phyloP scores from a whole-genome alignment of 1,139 yeast species.

The Debaryomyces psychrophilus region DNA sequence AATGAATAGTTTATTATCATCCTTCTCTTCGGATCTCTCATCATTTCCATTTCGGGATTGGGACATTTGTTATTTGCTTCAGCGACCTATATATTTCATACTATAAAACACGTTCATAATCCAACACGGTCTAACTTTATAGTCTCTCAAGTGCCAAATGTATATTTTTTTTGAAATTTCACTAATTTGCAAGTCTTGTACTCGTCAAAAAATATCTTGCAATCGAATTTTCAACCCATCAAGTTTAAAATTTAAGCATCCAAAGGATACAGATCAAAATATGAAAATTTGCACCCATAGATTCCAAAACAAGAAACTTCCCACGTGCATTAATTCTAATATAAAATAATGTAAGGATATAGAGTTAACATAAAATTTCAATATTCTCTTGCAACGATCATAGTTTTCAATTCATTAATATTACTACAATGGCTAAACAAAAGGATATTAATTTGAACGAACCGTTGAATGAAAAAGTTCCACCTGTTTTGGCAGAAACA shows the following conservation, averaged over 20 bases:
- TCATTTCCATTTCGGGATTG: too few relatives aligned
- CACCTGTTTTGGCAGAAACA: conserved; percentile 51
- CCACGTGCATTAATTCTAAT: conserved; percentile 7
- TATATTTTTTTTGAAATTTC: too few relatives aligned
- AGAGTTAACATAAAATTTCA: not conserved
- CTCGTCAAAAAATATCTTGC: too few relatives aligned
- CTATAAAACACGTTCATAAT: too few relatives aligned
- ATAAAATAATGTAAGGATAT: not conserved
- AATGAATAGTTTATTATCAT: too few relatives aligned
- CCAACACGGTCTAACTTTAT: too few relatives aligned
- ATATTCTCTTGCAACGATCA: not conserved
- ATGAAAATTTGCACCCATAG: conserved; percentile 8
- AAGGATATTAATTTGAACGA: conserved; percentile 51
- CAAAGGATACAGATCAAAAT: not conserved
- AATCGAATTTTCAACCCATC: too few relatives aligned
- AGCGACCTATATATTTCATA: too few relatives aligned
- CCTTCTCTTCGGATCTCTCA: too few relatives aligned
- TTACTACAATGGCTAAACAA: conserved; percentile 36
- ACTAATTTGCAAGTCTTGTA: too few relatives aligned
- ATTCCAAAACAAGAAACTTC: not conserved
- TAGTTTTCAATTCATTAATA: not conserved
- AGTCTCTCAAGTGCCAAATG: too few relatives aligned
- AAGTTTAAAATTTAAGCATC: not conserved
- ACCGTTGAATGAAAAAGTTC: conserved; percentile 54
- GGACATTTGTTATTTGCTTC: too few relatives aligned